Evolutionary conservation across 1,284 basidiomycete genomes (phyloP).

Genomic region (Ustilago trichophora): DNA sequence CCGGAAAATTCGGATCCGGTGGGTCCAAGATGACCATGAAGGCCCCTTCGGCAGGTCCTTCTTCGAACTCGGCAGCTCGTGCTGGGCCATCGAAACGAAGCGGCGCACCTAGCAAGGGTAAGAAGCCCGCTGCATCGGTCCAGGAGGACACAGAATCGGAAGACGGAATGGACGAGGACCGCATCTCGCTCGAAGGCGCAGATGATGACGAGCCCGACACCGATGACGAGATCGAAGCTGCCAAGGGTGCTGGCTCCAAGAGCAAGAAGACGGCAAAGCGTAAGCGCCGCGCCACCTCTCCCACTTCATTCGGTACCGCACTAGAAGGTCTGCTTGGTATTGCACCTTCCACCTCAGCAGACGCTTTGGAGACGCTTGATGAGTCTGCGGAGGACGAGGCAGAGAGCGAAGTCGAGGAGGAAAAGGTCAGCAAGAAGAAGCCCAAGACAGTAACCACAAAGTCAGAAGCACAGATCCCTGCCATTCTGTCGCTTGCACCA

Average conservation of each 20-base stretch:
- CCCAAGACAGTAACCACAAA: conserved; percentile 1
- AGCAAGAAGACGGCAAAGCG: conserved; percentile 62
- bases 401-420: conserved; percentile 1
- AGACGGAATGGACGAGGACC: conserved; percentile 23
- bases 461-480: conserved; percentile 10
- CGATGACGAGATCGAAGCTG: conserved; percentile 56
- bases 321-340: conserved; percentile 57
- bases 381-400: conserved; percentile 14
- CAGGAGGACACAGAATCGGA: conserved; percentile 19
- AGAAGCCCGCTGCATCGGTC: conserved; percentile 6
- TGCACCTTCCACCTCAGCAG: conserved; percentile 16
- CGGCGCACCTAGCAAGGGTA: conserved; percentile 10
- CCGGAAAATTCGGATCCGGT: conserved; percentile 20
- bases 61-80: too few relatives aligned
- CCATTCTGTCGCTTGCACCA: conserved; percentile 64
- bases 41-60: conserved; percentile 7
- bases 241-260: conserved; percentile 42
- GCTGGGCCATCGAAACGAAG: conserved; percentile 12
- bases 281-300: conserved; percentile 61
- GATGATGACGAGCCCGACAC: conserved; percentile 47
- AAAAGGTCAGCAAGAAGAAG: conserved; percentile 6
- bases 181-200: conserved; percentile 28
- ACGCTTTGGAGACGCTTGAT: conserved; percentile 13
- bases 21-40: conserved; percentile 50
- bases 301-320: conserved; percentile 58